Base-by-base conservation (phyloP, 805 yeast genomes). In the Candida easanensis region DNA sequence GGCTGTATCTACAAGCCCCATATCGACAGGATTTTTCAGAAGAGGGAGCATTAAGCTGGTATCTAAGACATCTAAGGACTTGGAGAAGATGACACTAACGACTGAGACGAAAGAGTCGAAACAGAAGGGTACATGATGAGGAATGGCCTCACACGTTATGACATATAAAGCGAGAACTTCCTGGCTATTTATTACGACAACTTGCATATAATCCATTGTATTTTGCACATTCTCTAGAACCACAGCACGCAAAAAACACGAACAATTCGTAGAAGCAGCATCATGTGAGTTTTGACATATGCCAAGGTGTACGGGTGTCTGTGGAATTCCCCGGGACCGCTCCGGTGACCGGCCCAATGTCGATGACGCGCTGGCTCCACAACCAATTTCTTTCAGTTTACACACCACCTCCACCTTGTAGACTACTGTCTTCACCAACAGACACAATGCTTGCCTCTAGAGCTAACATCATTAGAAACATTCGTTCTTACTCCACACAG, bases 401-500 rank as follows among this genome's bases (percentile, higher is more conserved):
- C 16, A 7, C 34, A 32, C 34, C 34, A 7, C 16, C 17, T 33
- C 8, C 14, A 9, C 25, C 25, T 14, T 22, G 26, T 8, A 23
- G 26, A 9, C 33, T n/a, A n/a, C 5, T 19, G 16, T 14, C 33
- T n/a, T 11, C 33, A n/a, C 33, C 18, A 23, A 9, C 33, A 30
- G 18, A 8, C 27, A 39, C 30, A 39, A 46, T 49, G 53, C 43
- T 49, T 30, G 30, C 45, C 21, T 39, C 49, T 22, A 49, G 49
- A 46, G 20, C 33, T 18, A 22, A 19, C 26, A 15, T 48, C 30
- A 15, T 36, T 30, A 42, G 40, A 38, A 41, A 28, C 44, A 21
- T 44, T 16, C 57, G 71, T 46, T 50, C 63, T 11, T 62, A 64
- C 48, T 62, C 69, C 19, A 59, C 73, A 21, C 61, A 69, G 28